These are phyloP conservation scores for Axilococcus clingmanii DNA, from an alignment of 139 green algal genomes.

Conservation along the genomic window DNA sequence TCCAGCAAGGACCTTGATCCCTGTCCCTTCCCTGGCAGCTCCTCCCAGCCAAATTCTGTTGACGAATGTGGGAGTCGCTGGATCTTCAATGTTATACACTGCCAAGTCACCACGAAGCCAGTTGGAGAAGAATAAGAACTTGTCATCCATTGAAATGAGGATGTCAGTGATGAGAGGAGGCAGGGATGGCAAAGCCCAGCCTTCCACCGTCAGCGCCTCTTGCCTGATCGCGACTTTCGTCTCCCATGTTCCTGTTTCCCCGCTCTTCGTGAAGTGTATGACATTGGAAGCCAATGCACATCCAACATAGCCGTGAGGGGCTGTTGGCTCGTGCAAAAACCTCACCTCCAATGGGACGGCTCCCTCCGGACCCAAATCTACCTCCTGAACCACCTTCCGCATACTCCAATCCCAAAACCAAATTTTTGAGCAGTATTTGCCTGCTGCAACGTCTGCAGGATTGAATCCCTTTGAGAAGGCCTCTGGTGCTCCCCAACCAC, in stretches of 20 bases:
- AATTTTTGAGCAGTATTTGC: slow-evolving; percentile 48
- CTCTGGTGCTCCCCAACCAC: slow-evolving; percentile 53
- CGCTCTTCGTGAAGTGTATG: slow-evolving; percentile 50
- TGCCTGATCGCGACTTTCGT: slow-evolving; percentile 30
- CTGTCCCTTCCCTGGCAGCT: slow-evolving; percentile 37
- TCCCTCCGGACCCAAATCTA: slow-evolving; percentile 60
- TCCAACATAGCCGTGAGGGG: slow-evolving; percentile 55
- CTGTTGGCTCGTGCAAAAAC: slow-evolving; percentile 68
- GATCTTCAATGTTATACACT: slow-evolving; percentile 75
- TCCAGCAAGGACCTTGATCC: slow-evolving; percentile 44
- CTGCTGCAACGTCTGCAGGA: slow-evolving; percentile 32
- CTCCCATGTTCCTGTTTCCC: slow-evolving; percentile 11
- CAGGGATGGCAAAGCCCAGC: slow-evolving; percentile 69
- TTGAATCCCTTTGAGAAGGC: slow-evolving; percentile 71
- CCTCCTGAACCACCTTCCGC: slow-evolving; percentile 36
- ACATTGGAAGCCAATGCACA: slow-evolving; percentile 65
- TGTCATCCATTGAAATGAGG: slow-evolving; percentile 72
- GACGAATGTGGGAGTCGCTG: slow-evolving; percentile 44
- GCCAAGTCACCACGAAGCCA: slow-evolving; percentile 54
- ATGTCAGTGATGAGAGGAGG: slow-evolving; percentile 81
- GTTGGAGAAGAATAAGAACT: slow-evolving; percentile 68
- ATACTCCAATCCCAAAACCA: slow-evolving; percentile 69
- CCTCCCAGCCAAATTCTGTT: slow-evolving; percentile 66
- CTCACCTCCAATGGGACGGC: slow-evolving; percentile 71
- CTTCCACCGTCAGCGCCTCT: slow-evolving; percentile 52